A percentile compares a stretch with the other conserved stretches of the same genome.
Evolutionary conservation across 352 stramenopile genomes (phyloP).

Genomic region (Phytophthora pluvialis): DNA sequence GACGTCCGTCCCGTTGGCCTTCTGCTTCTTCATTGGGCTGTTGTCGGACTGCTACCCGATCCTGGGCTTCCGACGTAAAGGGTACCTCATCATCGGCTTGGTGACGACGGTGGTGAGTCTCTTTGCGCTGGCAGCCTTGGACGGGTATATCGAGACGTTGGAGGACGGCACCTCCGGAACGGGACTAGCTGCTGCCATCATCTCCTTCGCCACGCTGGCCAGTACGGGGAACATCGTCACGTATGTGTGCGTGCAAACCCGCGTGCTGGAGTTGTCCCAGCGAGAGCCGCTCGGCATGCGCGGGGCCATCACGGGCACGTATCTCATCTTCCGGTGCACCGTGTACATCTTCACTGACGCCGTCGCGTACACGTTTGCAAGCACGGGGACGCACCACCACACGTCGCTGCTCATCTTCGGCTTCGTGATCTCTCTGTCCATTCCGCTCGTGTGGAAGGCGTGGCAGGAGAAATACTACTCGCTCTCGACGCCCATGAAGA

Average conservation of each 20-base stretch:
- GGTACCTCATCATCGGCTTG: constrained; percentile 78
- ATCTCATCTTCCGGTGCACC: constrained; percentile 45
- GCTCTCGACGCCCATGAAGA: constrained; percentile 46
- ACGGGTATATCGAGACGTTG: constrained; percentile 27
- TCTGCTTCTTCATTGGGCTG: constrained; percentile 85
- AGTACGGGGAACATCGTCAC: constrained; percentile 40
- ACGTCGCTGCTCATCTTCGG: constrained; percentile 38
- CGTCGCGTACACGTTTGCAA: constrained; percentile 23
- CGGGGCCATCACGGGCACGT: constrained; percentile 44
- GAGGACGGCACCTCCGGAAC: neutral
- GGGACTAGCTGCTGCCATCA: constrained; percentile 27
- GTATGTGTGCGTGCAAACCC: constrained; percentile 48
- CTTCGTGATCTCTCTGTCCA: constrained; percentile 37
- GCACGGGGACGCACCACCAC: constrained; percentile 16
- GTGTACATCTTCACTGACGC: constrained; percentile 30
- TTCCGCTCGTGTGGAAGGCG: constrained; percentile 43
- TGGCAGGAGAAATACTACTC: constrained; percentile 58
- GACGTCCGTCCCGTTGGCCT: constrained; percentile 62
- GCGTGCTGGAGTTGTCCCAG: constrained; percentile 53
- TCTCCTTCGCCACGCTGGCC: constrained; percentile 31
- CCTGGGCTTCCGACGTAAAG: constrained; percentile 71
- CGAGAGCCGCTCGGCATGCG: constrained; percentile 42
- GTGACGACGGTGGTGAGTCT: constrained; percentile 33
- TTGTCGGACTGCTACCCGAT: constrained; percentile 85
- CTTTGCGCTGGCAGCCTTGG: constrained; percentile 40